Base-by-base conservation (phyloP, 257 asterid species). In the Jacaranda copaia region DNA sequence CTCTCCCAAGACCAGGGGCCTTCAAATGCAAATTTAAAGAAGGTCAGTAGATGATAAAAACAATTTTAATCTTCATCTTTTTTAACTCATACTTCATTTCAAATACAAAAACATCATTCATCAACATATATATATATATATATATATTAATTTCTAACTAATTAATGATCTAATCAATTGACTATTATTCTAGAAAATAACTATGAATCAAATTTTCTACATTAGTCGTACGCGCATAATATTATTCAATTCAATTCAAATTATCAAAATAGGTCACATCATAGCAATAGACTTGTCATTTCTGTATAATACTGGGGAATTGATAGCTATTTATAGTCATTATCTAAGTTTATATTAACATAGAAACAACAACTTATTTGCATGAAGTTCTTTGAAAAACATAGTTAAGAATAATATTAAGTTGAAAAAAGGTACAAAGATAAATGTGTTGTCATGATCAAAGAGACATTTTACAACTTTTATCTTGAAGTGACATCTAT, bases 61-160 rank as follows among this genome's bases (percentile, higher is more conserved):
- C n/a, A n/a, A n/a, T n/a, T n/a, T n/a, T n/a, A n/a, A n/a, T n/a
- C n/a, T n/a, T n/a, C n/a, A n/a, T n/a, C n/a, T n/a, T n/a, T n/a
- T n/a, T n/a, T n/a, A n/a, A n/a, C n/a, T n/a, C 20, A 42, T 1
- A 39, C 55, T 39, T 39, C 39, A 63, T 65, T 65, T 65, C 70
- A 65, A 65, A 39, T 8, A 18, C 35, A 8, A 16, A 36, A 63
- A 63, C 70, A 53, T 39, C 68, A 72, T 46, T 59, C 9, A 49
- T 3, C 75, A 42, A 42, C 4, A 70, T n/a, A 36, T 36, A n/a
- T 25, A 25, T 25, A 25, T 25, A 25, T 25, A 25, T 25, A 25
- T 25, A 25, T 25, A 25, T 25, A 25, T 25, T 25, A 6, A 43
- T 40, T 72, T 72, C 35, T 14, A 70, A 15, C 0, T 52, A 2